Percentiles rank a stretch among this genome's conserved stretches.
phyloP scores from a whole-genome alignment of 2,329 filamentous ascomycete species.

The Aureobasidium pullulans region DNA sequence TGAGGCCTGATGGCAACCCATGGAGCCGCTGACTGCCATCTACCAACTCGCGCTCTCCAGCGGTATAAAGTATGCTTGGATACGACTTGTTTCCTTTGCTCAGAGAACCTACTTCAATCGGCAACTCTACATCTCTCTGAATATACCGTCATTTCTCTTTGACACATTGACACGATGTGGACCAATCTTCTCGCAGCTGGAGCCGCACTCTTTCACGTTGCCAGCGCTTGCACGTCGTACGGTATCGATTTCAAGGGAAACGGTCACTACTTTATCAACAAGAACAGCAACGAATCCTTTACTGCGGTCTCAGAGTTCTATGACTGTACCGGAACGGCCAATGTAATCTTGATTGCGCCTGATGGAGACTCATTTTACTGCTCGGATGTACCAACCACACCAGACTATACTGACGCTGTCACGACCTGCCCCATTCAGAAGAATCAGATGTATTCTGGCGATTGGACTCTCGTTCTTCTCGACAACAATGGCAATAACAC shows the following conservation, averaged over 20 bases:
- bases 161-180: background rate
- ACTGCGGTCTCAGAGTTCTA: slow-evolving; percentile 37
- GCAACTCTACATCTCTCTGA: too few relatives aligned
- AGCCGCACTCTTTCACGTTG: background rate
- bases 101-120: background rate
- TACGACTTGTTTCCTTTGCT: background rate
- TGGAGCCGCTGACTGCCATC: background rate
- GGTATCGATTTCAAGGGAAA: slow-evolving; percentile 37
- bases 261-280: slow-evolving; percentile 39
- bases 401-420: slow-evolving; percentile 31
- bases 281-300: slow-evolving; percentile 33
- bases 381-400: slow-evolving; percentile 32
- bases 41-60: background rate
- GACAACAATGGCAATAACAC: slow-evolving; percentile 36
- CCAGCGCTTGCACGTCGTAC: slow-evolving; percentile 21
- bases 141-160: background rate
- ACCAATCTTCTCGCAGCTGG: background rate
- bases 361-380: slow-evolving; percentile 34
- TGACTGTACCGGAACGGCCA: slow-evolving; percentile 34
- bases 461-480: slow-evolving; percentile 37
- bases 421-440: slow-evolving; percentile 38
- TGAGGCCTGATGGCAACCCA: background rate
- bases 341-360: slow-evolving; percentile 36
- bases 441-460: slow-evolving; percentile 35
- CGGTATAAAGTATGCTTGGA: background rate